These are phyloP conservation scores for Sphagnum fallax DNA, from an alignment of 228 moss, liverwort and hornwort species.

Conservation along the genomic window DNA sequence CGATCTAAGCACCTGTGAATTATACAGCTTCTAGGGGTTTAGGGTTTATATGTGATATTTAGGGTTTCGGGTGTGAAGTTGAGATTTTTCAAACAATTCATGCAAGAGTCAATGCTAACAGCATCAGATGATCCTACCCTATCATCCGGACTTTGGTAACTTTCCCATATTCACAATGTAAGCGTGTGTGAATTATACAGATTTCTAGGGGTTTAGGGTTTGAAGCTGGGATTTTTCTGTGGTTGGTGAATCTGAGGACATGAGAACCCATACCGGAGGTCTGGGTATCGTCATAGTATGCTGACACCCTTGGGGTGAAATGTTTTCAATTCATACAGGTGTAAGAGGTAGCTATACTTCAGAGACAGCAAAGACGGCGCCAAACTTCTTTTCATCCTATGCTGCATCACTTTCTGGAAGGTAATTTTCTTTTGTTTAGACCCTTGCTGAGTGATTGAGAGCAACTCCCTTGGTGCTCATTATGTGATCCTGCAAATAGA, in stretches of 20 bases:
- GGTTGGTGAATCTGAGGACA: too few species aligned
- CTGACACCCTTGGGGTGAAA: too few species aligned
- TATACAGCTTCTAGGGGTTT: not conserved
- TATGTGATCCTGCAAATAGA: too few species aligned
- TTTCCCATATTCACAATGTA: not conserved
- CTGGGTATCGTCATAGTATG: too few species aligned
- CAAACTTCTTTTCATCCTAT: constrained; percentile 58
- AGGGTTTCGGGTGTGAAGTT: not conserved
- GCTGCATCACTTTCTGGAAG: constrained; percentile 60
- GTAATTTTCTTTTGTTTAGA: constrained; percentile 14
- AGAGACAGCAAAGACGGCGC: constrained; percentile 42
- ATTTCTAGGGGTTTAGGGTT: not conserved
- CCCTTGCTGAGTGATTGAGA: too few species aligned
- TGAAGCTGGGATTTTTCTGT: constrained; percentile 10
- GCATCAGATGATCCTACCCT: constrained; percentile 57
- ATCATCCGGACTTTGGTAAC: constrained; percentile 63
- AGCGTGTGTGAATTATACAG: not conserved
- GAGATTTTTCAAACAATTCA: constrained; percentile 43
- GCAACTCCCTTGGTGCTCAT: too few species aligned
- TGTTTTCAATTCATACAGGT: constrained; percentile 19
- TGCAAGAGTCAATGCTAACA: constrained; percentile 59
- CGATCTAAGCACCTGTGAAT: not conserved
- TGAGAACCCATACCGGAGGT: too few species aligned
- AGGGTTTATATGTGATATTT: not conserved
- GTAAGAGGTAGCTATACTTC: constrained; percentile 44